These are phyloP conservation scores for Pelagophyceae sp. DNA, from an alignment of 352 stramenopile genomes.

Conservation along the genomic window DNA sequence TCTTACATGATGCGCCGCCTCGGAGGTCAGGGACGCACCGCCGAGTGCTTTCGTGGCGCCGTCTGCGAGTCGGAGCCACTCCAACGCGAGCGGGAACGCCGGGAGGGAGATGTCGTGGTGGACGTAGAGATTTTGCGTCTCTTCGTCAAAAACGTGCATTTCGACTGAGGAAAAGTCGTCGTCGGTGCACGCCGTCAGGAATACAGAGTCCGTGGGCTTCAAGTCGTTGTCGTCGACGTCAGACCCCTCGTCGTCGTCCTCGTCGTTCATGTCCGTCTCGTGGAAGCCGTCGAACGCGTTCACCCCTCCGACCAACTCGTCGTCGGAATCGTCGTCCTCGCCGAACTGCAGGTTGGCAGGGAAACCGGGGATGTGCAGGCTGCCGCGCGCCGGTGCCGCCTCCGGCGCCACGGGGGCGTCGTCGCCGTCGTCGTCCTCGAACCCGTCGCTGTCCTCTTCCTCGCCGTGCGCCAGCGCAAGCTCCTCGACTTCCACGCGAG, in stretches of 20 bases:
- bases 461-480: neutral
- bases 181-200: slow-evolving; percentile 92
- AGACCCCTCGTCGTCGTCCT: slow-evolving; percentile 51
- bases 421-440: neutral
- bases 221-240: slow-evolving; percentile 80
- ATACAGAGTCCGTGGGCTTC: slow-evolving; percentile 77
- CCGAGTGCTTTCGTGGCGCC: too few relatives aligned
- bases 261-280: slow-evolving; percentile 35
- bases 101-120: slow-evolving; percentile 99
- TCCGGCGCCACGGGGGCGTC: too few relatives aligned
- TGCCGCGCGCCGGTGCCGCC: too few relatives aligned
- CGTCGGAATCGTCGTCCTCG: slow-evolving; percentile 40
- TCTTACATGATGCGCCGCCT: too few relatives aligned
- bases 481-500: neutral
- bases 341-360: slow-evolving; percentile 31
- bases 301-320: slow-evolving; percentile 13
- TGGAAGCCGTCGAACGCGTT: slow-evolving; percentile 22
- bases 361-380: slow-evolving; percentile 18
- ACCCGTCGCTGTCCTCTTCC: neutral
- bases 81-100: slow-evolving; percentile 92
- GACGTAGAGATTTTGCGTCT: slow-evolving; percentile 92
- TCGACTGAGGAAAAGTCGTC: slow-evolving; percentile 96
- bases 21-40: too few relatives aligned
- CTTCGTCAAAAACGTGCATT: slow-evolving; percentile 95
- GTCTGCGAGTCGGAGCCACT: slow-evolving; percentile 79